Evolutionary conservation across 2,329 filamentous ascomycete genomes (phyloP), one percentile per base, ranked within the genome.

Genomic region (Fusarium bulbicola): DNA sequence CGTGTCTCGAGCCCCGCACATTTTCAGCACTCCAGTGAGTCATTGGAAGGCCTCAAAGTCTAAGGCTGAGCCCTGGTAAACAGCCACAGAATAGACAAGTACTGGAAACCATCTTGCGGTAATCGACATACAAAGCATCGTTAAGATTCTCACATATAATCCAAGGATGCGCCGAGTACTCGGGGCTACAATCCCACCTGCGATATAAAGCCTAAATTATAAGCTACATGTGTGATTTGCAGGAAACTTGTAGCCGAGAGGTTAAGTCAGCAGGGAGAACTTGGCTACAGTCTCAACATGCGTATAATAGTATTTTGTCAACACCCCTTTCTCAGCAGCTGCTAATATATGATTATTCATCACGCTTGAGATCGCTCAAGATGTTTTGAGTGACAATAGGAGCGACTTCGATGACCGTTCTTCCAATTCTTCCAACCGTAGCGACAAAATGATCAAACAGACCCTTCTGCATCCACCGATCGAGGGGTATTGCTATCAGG

Each of bases 321-420:
- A 7, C 7, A 14, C 12, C 12, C 7, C 5, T 14, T 2, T 34
- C 6, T 24, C 18, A 24, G 11, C 5, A 7, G 3, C 21, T n/a
- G 12, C 7, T 16, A 10, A 2, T 2, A 14, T 7, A 20, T 7
- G 2, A 0, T 14, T 30, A 30, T 5, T 21, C 1, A 10, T 9
- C 11, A 3, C 10, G 14, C 12, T n/a, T 30, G 15, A 42, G 3
- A 30, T 4, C 5, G 3, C 20, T 18, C 6, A 54, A 15, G 2
- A 42, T n/a, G 5, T 18, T 11, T 2, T 54, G 37, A 20, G 4
- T 7, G 6, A 56, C 26, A 32, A n/a, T 0, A 32, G 52, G 37
- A 9, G 26, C 52, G 16, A 43, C 26, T 24, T 1, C 21, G 6
- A 56, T 11, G 24, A 32, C 37, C 1, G 37, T 43, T 30, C 15